Evolutionary conservation across 257 asterid genomes (phyloP).

Genomic region (Solanum piurae): DNA sequence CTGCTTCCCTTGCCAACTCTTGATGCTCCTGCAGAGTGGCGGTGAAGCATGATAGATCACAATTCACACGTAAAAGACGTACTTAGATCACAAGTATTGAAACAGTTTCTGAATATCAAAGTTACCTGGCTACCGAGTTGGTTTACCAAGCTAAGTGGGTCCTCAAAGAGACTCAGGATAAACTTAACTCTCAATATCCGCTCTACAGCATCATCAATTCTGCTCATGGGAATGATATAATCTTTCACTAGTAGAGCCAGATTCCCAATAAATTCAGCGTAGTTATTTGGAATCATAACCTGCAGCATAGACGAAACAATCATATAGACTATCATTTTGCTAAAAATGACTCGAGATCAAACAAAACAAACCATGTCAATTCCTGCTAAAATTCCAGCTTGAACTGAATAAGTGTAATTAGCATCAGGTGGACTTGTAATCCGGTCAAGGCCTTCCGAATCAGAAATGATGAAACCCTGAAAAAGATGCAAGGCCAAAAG

Average conservation of each 20-base stretch:
- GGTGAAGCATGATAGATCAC: not conserved
- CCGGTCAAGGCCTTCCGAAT: conserved; percentile 11
- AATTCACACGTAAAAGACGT: not conserved
- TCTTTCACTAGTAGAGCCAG: conserved; percentile 22
- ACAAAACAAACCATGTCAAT: conserved; percentile 14
- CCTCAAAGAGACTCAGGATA: conserved; percentile 27
- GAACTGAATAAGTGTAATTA: conserved; percentile 19
- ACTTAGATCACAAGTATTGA: not conserved
- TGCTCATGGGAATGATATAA: conserved; percentile 24
- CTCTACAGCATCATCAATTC: conserved; percentile 37
- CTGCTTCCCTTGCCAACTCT: conserved; percentile 34
- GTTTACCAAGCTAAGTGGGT: conserved; percentile 19
- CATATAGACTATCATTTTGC: not conserved
- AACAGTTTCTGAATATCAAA: not conserved
- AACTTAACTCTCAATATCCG: conserved; percentile 37
- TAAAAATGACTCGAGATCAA: not conserved
- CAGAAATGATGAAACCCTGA: conserved; percentile 24
- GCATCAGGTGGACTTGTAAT: conserved; percentile 8
- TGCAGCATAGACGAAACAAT: not conserved
- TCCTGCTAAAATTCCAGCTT: conserved; percentile 15
- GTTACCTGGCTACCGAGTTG: conserved; percentile 34
- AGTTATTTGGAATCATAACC: conserved; percentile 33
- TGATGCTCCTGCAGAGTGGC: conserved; percentile 13
- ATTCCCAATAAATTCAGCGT: conserved; percentile 17
- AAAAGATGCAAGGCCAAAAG: not conserved